Evolutionary conservation across 441 rosid species (phyloP).

Genomic region (Codiaeum variegatum): DNA sequence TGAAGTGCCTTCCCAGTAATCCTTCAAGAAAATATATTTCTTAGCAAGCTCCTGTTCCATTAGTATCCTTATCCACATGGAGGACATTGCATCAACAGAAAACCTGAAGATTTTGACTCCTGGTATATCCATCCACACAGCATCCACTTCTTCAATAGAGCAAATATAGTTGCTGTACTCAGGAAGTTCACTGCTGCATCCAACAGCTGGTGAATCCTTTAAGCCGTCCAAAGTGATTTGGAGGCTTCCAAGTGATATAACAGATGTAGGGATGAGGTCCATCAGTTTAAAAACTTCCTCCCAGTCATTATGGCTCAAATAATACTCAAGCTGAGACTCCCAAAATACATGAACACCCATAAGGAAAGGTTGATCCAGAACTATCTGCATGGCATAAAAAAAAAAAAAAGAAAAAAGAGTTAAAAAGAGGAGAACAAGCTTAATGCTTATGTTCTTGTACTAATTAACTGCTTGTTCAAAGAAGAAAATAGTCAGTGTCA

Average conservation of each 20-base stretch:
- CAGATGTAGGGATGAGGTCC: slow-evolving; percentile 70
- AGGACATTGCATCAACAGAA: slow-evolving; percentile 53
- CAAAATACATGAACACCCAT: slow-evolving; percentile 95
- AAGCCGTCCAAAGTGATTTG: slow-evolving; percentile 69
- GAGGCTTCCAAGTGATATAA: slow-evolving; percentile 68
- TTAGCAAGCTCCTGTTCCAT: slow-evolving; percentile 88
- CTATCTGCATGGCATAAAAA: slow-evolving; percentile 56
- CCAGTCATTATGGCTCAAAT: slow-evolving; percentile 87
- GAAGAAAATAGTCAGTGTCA: background rate
- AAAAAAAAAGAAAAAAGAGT: slow-evolving; percentile 19
- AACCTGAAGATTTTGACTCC: slow-evolving; percentile 66
- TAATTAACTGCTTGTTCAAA: slow-evolving; percentile 1
- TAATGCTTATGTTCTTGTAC: background rate
- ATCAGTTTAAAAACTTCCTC: slow-evolving; percentile 82
- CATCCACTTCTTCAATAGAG: slow-evolving; percentile 78
- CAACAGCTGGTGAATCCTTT: slow-evolving; percentile 47
- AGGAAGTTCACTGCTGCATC: slow-evolving; percentile 40
- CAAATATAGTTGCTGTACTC: slow-evolving; percentile 50
- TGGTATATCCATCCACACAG: slow-evolving; percentile 81
- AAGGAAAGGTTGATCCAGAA: slow-evolving; percentile 90
- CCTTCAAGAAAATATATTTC: slow-evolving; percentile 74
- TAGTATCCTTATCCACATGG: slow-evolving; percentile 69
- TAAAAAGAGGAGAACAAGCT: slow-evolving; percentile 5
- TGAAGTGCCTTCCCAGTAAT: slow-evolving; percentile 82
- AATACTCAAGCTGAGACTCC: slow-evolving; percentile 96